Evolutionary conservation across 495 filamentous ascomycete genomes (phyloP), one percentile per base, ranked within the genome.

Genomic region (Hyaloscypha bicolor): DNA sequence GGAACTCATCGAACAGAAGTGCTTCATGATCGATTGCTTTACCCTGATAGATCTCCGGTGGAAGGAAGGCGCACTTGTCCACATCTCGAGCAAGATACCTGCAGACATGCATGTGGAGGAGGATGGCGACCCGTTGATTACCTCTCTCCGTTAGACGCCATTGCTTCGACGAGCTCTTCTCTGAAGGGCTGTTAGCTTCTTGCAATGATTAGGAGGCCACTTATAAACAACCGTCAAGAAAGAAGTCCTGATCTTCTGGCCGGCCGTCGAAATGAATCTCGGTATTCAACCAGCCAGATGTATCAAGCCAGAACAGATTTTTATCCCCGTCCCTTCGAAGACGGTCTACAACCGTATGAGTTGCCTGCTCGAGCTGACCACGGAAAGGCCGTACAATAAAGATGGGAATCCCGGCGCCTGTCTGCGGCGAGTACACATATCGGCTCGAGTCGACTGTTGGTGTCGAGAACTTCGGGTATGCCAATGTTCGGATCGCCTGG

Each of bases 241-340:
- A 76, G 66, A 76, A 77, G 56, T 79, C 73, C 45, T 65, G 59
- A 30, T 63, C 39, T 6, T 68, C 67, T 25, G 45, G 55, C 19
- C 69, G 64, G 12, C 67, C 37, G 21, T 76, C 73, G 16, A 78
- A 69, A 51, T 69, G 63, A 3, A 57, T 48, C 11, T 63, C 64
- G 21, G 66, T 70, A 57, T 73, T 61, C 16, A 76, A 56, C 79
- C 79, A 79, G 22, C 77, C 77, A n/a, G 79, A 79, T 4, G 79
- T 81, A 60, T 81, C 79, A 37, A 81, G 72, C 79, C 79, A 81
- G 67, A 78, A 79, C 9, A 79, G 73, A 19, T 69, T 37, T 32
- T 64, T 73, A 53, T 79, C 79, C 6, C 77, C 77, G 8, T 78
- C 69, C 45, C 8, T 33, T 32, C 56, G 56, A 31, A 80, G 63